phyloP scores from a whole-genome alignment of 805 yeast species.

The Saturnispora mendoncae region DNA sequence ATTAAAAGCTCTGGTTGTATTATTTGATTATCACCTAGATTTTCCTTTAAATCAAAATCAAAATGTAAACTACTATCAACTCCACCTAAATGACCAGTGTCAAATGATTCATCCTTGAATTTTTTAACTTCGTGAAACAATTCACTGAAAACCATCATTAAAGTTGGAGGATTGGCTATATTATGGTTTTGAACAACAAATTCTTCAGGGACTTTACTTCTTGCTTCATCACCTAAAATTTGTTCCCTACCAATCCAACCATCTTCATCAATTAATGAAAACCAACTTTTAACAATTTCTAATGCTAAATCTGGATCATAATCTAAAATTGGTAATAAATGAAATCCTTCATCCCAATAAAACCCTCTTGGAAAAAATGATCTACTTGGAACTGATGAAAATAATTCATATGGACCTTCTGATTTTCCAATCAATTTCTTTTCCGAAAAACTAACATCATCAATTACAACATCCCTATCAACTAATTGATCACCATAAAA shows the following conservation, averaged over 20 bases:
- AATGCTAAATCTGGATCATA: constrained; percentile 78
- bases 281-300: constrained; percentile 84
- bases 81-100: constrained; percentile 20
- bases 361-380: constrained; percentile 95
- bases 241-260: constrained; percentile 98
- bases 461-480: constrained; percentile 59
- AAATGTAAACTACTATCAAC: constrained; percentile 16
- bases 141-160: constrained; percentile 63
- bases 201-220: constrained; percentile 76
- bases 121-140: constrained; percentile 33
- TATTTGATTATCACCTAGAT: constrained; percentile 45
- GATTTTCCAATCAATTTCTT: constrained; percentile 39
- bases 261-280: constrained; percentile 69
- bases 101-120: constrained; percentile 6
- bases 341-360: constrained; percentile 98
- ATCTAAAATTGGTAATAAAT: constrained; percentile 68
- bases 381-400: constrained; percentile 83
- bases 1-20: constrained; percentile 50
- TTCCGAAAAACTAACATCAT: constrained; percentile 60
- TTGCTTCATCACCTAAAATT: constrained; percentile 83
- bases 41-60: constrained; percentile 20
- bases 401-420: constrained; percentile 73
- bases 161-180: constrained; percentile 92
- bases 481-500: constrained; percentile 78
- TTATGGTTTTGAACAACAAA: constrained; percentile 81